Evolutionary conservation across 352 stramenopile genomes (phyloP).

Genomic region (Globisporangium alternatum): DNA sequence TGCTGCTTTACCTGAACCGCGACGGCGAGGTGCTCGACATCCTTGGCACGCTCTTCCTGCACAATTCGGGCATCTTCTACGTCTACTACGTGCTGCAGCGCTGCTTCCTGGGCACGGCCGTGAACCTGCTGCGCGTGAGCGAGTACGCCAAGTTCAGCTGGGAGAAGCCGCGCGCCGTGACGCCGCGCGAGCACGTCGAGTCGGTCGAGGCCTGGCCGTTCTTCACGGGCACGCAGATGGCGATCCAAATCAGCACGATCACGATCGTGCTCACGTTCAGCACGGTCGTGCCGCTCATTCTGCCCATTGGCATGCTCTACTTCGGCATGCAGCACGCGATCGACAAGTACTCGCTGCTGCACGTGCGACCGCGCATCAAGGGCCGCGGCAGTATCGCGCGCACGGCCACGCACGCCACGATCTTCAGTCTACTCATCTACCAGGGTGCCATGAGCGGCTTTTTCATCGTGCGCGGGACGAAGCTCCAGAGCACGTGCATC

Average conservation of each 20-base stretch:
- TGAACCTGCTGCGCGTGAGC: constrained; percentile 71
- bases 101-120: constrained; percentile 73
- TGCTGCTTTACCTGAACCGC: constrained; percentile 72
- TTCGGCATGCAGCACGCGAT: constrained; percentile 82
- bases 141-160: constrained; percentile 82
- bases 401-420: constrained; percentile 77
- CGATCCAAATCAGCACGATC: constrained; percentile 83
- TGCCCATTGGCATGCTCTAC: constrained; percentile 79
- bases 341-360: constrained; percentile 83
- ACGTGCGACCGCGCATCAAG: constrained; percentile 81
- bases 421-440: constrained; percentile 79
- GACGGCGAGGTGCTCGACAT: constrained; percentile 78
- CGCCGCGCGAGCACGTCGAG: constrained; percentile 62
- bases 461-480: constrained; percentile 77
- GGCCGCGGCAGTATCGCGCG: constrained; percentile 78
- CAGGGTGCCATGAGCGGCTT: constrained; percentile 82
- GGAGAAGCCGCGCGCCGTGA: constrained; percentile 75
- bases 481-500: constrained; percentile 64
- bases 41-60: constrained; percentile 79
- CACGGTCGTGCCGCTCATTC: constrained; percentile 81
- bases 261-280: constrained; percentile 83
- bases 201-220: constrained; percentile 75
- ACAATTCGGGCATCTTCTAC: constrained; percentile 89
- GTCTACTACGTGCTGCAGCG: constrained; percentile 86
- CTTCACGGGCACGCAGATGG: constrained; percentile 81